Evolutionary conservation across 768 basidiomycete species (phyloP).

Genomic region (Lenzites betulinus): DNA sequence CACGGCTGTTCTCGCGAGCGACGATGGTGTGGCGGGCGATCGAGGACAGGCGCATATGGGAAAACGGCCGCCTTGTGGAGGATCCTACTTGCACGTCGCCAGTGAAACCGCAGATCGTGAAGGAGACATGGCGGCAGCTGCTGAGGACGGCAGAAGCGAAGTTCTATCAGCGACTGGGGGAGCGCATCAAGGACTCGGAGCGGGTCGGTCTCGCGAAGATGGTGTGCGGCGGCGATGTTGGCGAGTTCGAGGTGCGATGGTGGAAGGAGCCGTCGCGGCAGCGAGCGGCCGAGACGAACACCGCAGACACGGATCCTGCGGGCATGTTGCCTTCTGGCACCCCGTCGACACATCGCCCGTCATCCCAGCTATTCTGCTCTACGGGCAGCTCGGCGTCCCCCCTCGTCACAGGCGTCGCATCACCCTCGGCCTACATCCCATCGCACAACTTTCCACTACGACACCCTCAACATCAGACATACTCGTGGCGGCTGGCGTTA

Average conservation of each 20-base stretch:
- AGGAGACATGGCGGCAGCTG: slow-evolving; percentile 21
- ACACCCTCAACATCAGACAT: slow-evolving; percentile 6
- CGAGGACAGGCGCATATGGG: slow-evolving; percentile 6
- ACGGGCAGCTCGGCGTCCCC: background rate
- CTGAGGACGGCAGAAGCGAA: slow-evolving; percentile 3
- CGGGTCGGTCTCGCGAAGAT: background rate
- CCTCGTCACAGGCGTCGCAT: background rate
- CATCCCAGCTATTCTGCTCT: background rate
- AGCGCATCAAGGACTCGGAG: background rate
- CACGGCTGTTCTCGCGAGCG: slow-evolving; percentile 14
- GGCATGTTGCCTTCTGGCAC: background rate
- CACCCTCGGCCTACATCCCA: background rate
- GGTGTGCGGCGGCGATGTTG: slow-evolving; percentile 5
- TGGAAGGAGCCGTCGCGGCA: background rate
- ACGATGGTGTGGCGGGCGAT: slow-evolving; percentile 17
- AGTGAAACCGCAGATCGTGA: slow-evolving; percentile 4
- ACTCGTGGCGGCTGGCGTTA: background rate
- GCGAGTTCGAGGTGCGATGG: slow-evolving; percentile 1
- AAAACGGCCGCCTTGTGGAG: background rate
- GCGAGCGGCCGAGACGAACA: background rate
- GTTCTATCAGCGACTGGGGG: slow-evolving; percentile 3
- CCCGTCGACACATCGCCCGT: background rate
- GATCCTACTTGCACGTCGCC: background rate
- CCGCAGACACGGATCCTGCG: background rate
- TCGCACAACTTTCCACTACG: background rate